Evolutionary conservation across 2,329 filamentous ascomycete species (phyloP).

Genomic region (Corynespora cassiicola): DNA sequence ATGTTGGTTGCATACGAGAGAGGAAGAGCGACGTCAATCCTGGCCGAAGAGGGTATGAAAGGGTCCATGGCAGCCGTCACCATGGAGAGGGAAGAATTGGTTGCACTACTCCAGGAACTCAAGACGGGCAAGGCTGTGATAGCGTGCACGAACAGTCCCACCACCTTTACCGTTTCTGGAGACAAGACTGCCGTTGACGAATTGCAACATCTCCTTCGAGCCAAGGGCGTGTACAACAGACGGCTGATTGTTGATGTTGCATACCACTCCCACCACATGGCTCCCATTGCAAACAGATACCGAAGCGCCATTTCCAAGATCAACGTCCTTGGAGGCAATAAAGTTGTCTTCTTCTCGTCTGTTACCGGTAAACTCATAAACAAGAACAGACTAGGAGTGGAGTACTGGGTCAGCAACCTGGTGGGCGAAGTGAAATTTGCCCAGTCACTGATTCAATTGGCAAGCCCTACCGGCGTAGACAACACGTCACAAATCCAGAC

Average conservation of each 20-base stretch:
- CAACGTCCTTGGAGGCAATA: neutral
- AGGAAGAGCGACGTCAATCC: too few species aligned
- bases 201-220: conserved; percentile 36
- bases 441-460: conserved; percentile 8
- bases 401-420: conserved; percentile 49
- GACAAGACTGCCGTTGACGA: conserved; percentile 45
- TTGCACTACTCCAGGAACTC: neutral
- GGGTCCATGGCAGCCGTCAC: conserved; percentile 24
- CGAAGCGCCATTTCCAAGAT: conserved; percentile 1
- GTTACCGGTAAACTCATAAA: conserved; percentile 16
- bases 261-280: conserved; percentile 56
- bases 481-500: conserved; percentile 2
- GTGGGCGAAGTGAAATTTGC: conserved; percentile 44
- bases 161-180: conserved; percentile 52
- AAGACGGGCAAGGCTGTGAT: conserved; percentile 2
- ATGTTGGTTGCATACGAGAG: conserved; percentile 11
- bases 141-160: conserved; percentile 45
- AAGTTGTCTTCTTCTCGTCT: conserved; percentile 17
- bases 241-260: conserved; percentile 51
- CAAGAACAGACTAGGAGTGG: neutral
- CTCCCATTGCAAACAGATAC: conserved; percentile 5
- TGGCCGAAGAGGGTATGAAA: too few species aligned
- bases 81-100: conserved; percentile 13
- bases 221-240: conserved; percentile 46
- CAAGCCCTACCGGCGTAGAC: conserved; percentile 6